phyloP scores from a whole-genome alignment of 345 rosid species.

The Heritiera fomes region DNA sequence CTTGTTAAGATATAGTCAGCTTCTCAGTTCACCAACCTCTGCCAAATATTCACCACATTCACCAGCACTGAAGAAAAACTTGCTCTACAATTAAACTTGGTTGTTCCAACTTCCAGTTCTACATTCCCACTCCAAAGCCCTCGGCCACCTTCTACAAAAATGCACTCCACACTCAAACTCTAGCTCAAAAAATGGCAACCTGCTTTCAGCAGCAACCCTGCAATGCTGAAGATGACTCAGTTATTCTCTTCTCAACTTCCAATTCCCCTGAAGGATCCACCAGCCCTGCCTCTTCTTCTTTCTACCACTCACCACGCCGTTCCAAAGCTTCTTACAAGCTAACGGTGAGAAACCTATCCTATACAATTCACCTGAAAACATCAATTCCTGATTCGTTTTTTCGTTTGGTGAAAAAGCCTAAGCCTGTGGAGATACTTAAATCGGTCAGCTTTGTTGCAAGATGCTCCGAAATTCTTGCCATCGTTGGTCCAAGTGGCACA shows the following conservation, averaged over 20 bases:
- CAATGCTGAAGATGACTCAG: constrained; percentile 57
- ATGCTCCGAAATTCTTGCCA: constrained; percentile 66
- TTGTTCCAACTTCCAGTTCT: constrained; percentile 44
- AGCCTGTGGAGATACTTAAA: constrained; percentile 53
- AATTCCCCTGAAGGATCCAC: constrained; percentile 61
- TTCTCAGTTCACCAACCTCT: constrained; percentile 44
- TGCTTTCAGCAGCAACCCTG: constrained; percentile 44
- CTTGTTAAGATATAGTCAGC: constrained; percentile 20
- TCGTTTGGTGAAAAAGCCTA: constrained; percentile 36
- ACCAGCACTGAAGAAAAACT: constrained; percentile 21
- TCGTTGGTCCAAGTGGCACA: constrained; percentile 86
- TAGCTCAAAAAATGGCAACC: constrained; percentile 45
- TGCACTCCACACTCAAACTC: background rate
- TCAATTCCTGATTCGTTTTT: constrained; percentile 35
- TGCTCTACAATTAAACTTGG: constrained; percentile 33
- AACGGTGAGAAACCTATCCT: constrained; percentile 60
- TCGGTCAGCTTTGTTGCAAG: constrained; percentile 66
- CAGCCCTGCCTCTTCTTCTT: constrained; percentile 72
- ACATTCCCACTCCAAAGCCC: constrained; percentile 8
- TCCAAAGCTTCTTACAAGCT: constrained; percentile 29
- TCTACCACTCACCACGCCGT: constrained; percentile 40
- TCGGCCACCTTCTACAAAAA: background rate
- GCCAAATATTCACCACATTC: constrained; percentile 41
- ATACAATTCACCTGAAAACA: constrained; percentile 38
- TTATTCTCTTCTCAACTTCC: constrained; percentile 66